Evolutionary conservation across 768 basidiomycete genomes (phyloP).

Genomic region (Cantharellus cinnabarinus): DNA sequence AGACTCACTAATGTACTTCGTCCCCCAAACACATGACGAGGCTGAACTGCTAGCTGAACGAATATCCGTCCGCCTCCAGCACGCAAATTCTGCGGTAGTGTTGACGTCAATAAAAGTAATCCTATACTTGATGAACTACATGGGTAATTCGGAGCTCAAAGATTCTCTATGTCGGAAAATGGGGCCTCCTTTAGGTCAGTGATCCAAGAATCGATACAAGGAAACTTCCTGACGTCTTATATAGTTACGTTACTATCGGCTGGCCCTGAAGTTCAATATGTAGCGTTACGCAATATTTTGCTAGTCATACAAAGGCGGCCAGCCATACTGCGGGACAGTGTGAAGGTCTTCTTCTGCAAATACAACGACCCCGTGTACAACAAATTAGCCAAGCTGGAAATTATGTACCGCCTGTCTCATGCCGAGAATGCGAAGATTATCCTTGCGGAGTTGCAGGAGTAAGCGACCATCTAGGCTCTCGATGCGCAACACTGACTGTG

Average conservation of each 20-base stretch:
- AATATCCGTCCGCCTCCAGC: slow-evolving; percentile 79
- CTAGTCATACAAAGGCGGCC: slow-evolving; percentile 93
- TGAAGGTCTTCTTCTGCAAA: slow-evolving; percentile 99
- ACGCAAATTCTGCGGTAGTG: slow-evolving; percentile 99
- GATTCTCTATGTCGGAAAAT: slow-evolving; percentile 92
- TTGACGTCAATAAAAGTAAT: slow-evolving; percentile 94
- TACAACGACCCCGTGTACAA: slow-evolving; percentile 99
- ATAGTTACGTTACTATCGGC: slow-evolving; percentile 87
- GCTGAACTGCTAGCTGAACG: slow-evolving; percentile 93
- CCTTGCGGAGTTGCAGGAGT: slow-evolving; percentile 89
- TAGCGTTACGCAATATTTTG: slow-evolving; percentile 87
- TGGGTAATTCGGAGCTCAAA: slow-evolving; percentile 71
- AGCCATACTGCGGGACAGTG: slow-evolving; percentile 82
- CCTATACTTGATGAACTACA: slow-evolving; percentile 97
- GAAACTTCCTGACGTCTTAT: slow-evolving; percentile 2
- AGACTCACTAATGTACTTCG: slow-evolving; percentile 80
- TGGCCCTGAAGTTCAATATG: slow-evolving; percentile 96
- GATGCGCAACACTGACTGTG: background rate
- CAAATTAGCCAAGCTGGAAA: slow-evolving; percentile 93
- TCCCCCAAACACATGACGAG: slow-evolving; percentile 73
- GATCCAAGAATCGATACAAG: background rate
- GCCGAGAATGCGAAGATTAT: slow-evolving; percentile 87
- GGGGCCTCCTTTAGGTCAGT: slow-evolving; percentile 82
- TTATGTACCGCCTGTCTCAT: slow-evolving; percentile 95
- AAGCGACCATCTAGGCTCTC: slow-evolving; percentile 11